Evolutionary conservation across 108 stramenopile genomes (phyloP).

Genomic region (Mediolabrus comicus): DNA sequence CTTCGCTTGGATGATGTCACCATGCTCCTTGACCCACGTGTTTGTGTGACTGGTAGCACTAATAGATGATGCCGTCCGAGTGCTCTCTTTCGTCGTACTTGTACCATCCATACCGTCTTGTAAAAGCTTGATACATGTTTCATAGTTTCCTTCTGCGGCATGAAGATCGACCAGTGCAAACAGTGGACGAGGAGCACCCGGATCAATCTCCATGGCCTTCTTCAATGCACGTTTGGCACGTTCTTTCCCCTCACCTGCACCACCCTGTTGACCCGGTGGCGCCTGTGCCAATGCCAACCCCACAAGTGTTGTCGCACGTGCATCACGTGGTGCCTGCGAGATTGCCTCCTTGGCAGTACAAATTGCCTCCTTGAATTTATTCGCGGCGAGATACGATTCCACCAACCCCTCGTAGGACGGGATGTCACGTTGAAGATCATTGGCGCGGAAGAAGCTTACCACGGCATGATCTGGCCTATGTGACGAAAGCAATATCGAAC

Average conservation of each 20-base stretch:
- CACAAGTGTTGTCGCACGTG: slow-evolving; percentile 77
- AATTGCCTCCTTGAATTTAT: slow-evolving; percentile 78
- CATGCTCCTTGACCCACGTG: slow-evolving; percentile 36
- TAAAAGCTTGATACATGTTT: slow-evolving; percentile 62
- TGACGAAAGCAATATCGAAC: slow-evolving; percentile 68
- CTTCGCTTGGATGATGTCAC: slow-evolving; percentile 62
- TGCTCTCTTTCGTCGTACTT: slow-evolving; percentile 20
- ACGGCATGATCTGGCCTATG: slow-evolving; percentile 77
- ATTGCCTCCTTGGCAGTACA: slow-evolving; percentile 83
- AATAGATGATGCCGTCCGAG: slow-evolving; percentile 2
- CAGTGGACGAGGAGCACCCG: slow-evolving; percentile 63
- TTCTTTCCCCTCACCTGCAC: slow-evolving; percentile 53
- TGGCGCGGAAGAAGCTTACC: slow-evolving; percentile 77
- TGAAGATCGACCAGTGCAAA: slow-evolving; percentile 71
- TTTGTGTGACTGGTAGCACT: background rate
- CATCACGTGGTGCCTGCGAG: slow-evolving; percentile 66
- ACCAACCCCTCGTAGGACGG: slow-evolving; percentile 81
- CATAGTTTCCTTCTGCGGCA: slow-evolving; percentile 61
- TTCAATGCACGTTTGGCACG: slow-evolving; percentile 78
- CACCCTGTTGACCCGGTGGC: slow-evolving; percentile 29
- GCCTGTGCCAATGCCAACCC: slow-evolving; percentile 74
- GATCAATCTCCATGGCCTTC: slow-evolving; percentile 72
- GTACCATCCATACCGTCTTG: slow-evolving; percentile 64
- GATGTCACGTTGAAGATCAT: slow-evolving; percentile 67
- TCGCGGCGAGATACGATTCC: slow-evolving; percentile 69